These are phyloP conservation scores for Coniochaeta sp. DNA, from an alignment of 2,329 filamentous ascomycete genomes.

Conservation along the genomic window DNA sequence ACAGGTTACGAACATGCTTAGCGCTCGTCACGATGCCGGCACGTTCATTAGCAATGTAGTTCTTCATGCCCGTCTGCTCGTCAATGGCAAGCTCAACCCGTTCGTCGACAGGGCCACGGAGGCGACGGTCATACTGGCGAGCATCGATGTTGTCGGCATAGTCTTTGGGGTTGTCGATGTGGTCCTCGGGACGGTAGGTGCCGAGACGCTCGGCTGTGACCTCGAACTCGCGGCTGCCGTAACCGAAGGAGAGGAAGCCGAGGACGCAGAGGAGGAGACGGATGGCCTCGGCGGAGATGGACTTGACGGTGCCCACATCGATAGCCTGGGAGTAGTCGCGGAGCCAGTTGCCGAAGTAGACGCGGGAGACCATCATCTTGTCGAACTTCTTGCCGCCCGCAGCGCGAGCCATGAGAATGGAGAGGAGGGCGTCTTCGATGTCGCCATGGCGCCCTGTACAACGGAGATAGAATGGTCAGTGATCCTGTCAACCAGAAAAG, in stretches of 20 bases:
- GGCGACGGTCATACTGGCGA: conserved; percentile 69
- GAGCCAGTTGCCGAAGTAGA: conserved; percentile 97
- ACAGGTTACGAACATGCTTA: conserved; percentile 65
- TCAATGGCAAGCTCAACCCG: conserved; percentile 72
- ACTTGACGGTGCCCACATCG: conserved; percentile 87
- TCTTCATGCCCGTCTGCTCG: conserved; percentile 71
- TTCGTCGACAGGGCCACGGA: conserved; percentile 79
- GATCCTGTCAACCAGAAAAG: background rate
- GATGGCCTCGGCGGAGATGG: conserved; percentile 84
- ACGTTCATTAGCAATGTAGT: conserved; percentile 86
- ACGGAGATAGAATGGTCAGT: background rate
- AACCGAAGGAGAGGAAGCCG: conserved; percentile 84
- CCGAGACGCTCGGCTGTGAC: conserved; percentile 73
- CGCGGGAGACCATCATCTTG: conserved; percentile 79
- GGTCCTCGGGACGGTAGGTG: conserved; percentile 72
- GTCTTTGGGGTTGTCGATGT: conserved; percentile 73
- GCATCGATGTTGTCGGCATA: conserved; percentile 88
- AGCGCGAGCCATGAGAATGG: conserved; percentile 55
- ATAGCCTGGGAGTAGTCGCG: conserved; percentile 90
- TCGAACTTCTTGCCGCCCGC: conserved; percentile 72
- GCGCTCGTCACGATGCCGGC: conserved; percentile 76
- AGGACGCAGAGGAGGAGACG: conserved; percentile 83
- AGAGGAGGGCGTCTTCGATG: conserved; percentile 84
- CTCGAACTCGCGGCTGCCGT: conserved; percentile 77
- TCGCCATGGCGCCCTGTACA: conserved; percentile 73